Conservation (phyloP, 345 rosid genomes). For the Populus ilicifolia region DNA sequence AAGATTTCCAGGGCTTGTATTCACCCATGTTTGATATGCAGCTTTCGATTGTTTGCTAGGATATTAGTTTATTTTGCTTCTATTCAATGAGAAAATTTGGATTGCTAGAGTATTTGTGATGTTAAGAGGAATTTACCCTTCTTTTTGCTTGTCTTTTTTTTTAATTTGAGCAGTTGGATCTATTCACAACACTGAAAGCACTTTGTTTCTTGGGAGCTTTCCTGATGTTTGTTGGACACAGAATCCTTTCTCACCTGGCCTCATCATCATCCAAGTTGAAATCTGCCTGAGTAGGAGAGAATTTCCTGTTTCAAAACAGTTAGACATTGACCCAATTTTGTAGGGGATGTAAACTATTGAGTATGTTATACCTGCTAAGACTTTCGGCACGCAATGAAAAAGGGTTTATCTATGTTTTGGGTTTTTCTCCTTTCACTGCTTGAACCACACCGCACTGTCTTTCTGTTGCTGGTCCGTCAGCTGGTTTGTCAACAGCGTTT, state of each 20-base stretch:
- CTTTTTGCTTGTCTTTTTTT: neutral
- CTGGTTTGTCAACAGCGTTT: neutral
- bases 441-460: neutral
- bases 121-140: neutral
- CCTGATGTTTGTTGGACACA: slow-evolving; percentile 80
- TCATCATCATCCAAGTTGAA: slow-evolving; percentile 76
- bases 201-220: slow-evolving; percentile 76
- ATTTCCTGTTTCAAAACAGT: neutral
- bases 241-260: slow-evolving; percentile 75
- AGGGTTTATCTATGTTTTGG: neutral
- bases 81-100: neutral
- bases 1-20: neutral
- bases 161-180: slow-evolving; percentile 62
- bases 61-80: neutral
- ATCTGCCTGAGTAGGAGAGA: slow-evolving; percentile 34
- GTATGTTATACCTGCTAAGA: neutral
- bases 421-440: neutral
- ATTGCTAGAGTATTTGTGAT: neutral
- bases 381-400: neutral
- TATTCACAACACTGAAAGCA: slow-evolving; percentile 78
- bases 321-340: slow-evolving; percentile 17
- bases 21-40: neutral
- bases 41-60: neutral
- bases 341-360: neutral
- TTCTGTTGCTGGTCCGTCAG: neutral